A percentile compares a stretch with the other conserved stretches of the same genome.
phyloP scores from a whole-genome alignment of 1,284 basidiomycete genomes.

The Rhizopogon hawkerae region DNA sequence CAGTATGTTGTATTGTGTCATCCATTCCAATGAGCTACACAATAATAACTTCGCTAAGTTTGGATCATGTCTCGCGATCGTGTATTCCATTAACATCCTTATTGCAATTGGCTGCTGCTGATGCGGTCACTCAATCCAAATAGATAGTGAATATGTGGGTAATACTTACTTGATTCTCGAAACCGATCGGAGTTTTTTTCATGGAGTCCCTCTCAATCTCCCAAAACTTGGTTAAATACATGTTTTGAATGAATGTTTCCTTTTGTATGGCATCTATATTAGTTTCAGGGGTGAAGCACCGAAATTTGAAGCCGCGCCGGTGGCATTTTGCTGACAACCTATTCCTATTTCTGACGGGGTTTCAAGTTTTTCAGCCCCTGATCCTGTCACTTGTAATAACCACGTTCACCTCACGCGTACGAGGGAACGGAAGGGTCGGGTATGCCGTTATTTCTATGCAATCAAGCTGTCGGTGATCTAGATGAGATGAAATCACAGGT shows the following conservation, averaged over 20 bases:
- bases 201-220: not conserved
- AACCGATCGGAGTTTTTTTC: not conserved
- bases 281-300: not conserved
- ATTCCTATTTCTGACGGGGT: not conserved
- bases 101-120: too few relatives aligned
- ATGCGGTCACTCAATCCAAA: not conserved
- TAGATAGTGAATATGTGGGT: not conserved
- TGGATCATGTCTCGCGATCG: not conserved
- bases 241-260: not conserved
- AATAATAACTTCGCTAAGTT: too few relatives aligned
- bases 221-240: not conserved
- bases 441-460: not conserved
- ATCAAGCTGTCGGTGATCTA: not conserved
- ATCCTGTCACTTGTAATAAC: not conserved
- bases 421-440: not conserved
- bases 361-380: not conserved
- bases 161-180: not conserved
- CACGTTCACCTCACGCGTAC: not conserved
- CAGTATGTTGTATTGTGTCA: not conserved
- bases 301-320: not conserved
- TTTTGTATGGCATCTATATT: not conserved
- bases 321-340: not conserved
- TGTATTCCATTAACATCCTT: not conserved
- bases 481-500: not conserved
- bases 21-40: not conserved